A percentile compares a stretch with the other conserved stretches of the same genome.
Conservation (phyloP, 768 basidiomycete species). For the Panaeolus cyanescens region DNA sequence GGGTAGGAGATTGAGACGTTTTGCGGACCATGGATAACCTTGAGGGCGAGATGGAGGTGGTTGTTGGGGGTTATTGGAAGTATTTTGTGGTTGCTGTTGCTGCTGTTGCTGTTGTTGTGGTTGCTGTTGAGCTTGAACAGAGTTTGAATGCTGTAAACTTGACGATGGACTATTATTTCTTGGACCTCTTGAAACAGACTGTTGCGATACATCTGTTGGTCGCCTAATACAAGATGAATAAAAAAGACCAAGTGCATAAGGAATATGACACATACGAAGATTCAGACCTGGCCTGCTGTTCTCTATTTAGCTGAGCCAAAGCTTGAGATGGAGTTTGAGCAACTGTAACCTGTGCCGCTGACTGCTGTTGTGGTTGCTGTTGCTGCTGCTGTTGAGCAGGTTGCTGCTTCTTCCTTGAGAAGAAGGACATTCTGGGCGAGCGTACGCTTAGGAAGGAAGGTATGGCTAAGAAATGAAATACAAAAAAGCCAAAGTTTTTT, state of each 20-base stretch:
- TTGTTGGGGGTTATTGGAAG: too few relatives aligned
- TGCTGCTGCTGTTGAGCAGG: conserved; percentile 39
- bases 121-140: conserved; percentile 19
- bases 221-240: neutral
- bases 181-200: neutral
- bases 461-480: conserved; percentile 47
- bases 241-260: neutral
- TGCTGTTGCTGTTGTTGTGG: conserved; percentile 16
- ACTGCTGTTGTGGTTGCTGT: conserved; percentile 38
- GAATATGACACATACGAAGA: neutral
- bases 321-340: conserved; percentile 65
- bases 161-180: conserved; percentile 30
- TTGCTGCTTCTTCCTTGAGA: conserved; percentile 83
- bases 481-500: neutral
- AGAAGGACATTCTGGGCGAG: conserved; percentile 89
- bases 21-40: conserved; percentile 83
- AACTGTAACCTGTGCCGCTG: conserved; percentile 30
- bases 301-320: conserved; percentile 47
- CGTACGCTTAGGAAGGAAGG: conserved; percentile 64
- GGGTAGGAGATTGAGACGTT: conserved; percentile 69
- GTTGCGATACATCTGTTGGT: neutral
- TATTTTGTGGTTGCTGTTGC: conserved; percentile 32
- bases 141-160: conserved; percentile 25
- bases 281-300: neutral
- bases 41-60: conserved; percentile 40